These are phyloP conservation scores for Debaryomyces singareniensis DNA, from an alignment of 1,139 yeast species.

Conservation along the genomic window DNA sequence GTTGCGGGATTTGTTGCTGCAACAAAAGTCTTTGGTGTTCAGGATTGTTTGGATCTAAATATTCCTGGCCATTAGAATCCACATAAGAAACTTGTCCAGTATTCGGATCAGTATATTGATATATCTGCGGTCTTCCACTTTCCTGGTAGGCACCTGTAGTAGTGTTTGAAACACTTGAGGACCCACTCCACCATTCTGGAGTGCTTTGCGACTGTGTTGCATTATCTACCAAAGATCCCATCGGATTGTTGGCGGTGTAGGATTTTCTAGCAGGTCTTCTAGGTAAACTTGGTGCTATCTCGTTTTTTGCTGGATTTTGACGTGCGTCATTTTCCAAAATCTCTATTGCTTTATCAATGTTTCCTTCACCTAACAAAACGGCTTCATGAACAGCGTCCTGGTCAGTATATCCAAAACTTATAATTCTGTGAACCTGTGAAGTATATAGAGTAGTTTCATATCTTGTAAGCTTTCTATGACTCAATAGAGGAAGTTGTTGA, in stretches of 20 bases:
- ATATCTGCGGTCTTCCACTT: constrained; percentile 35
- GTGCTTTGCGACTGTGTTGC: constrained; percentile 11
- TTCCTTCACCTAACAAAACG: constrained; percentile 41
- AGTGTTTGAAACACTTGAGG: constrained; percentile 5
- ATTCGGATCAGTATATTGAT: constrained; percentile 57
- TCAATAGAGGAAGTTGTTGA: constrained; percentile 25
- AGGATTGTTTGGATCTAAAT: constrained; percentile 49
- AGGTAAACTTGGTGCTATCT: constrained; percentile 43
- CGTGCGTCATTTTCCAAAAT: constrained; percentile 36
- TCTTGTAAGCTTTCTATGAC: constrained; percentile 38
- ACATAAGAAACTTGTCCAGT: constrained; percentile 57
- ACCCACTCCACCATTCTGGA: constrained; percentile 21
- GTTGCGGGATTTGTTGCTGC: constrained; percentile 39
- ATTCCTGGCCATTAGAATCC: constrained; percentile 55
- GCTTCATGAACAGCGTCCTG: constrained; percentile 46
- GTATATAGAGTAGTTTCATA: constrained; percentile 37
- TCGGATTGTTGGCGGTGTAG: constrained; percentile 12
- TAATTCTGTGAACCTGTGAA: constrained; percentile 31
- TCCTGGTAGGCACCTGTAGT: constrained; percentile 10
- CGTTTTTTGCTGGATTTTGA: constrained; percentile 30
- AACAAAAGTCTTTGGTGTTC: constrained; percentile 45
- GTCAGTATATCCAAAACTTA: constrained; percentile 41
- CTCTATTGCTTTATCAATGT: constrained; percentile 42
- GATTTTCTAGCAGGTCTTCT: constrained; percentile 26
- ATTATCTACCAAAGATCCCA: constrained; percentile 9